Evolutionary conservation across 257 asterid genomes (phyloP), one percentile per base, ranked within the genome.

Genomic region (Scutellaria barbata): DNA sequence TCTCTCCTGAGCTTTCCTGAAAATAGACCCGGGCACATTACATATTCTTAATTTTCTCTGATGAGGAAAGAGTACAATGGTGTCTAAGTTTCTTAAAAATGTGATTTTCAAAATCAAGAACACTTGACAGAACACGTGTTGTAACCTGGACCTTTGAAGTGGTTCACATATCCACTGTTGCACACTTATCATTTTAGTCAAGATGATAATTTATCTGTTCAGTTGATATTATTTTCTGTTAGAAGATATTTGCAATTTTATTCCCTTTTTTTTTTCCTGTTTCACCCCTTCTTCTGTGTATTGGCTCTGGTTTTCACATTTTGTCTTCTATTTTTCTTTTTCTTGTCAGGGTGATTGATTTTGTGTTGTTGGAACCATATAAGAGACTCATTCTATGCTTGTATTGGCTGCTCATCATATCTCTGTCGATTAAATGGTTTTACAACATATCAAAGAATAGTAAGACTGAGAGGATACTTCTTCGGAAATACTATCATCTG

Each of bases 401-500:
- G 74, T 92, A 86, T 79, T 95, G 99, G 97, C 52, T 89, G 80
- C 85, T 81, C 75, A 85, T 90, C 72, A 85, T 92, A 81, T 85
- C 68, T 69, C 76, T 81, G 63, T 88, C 97, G 62, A 94, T 95
- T 74, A 79, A 84, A 63, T 73, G 84, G 51, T 95, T 90, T 77
- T 95, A 95, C 84, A 74, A 76, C 62, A 88, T 85, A 78, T 95
- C 99, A 46, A 92, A 87, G 83, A 81, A 85, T 75, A 86, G 96
- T 79, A 89, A 74, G 82, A 83, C 90, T 43, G 95, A 89, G 79
- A 87, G 99, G 83, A 95, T 95, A 72, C 97, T 95, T 82, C 98
- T 92, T 75, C 92, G 99, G 68, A 95, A 95, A 75, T 95, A 92
- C 83, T 95, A 95, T 84, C 99, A 95, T 85, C 87, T 95, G 71